Base-by-base conservation (phyloP, 768 basidiomycete species). In the Gloeostereum incarnatum region DNA sequence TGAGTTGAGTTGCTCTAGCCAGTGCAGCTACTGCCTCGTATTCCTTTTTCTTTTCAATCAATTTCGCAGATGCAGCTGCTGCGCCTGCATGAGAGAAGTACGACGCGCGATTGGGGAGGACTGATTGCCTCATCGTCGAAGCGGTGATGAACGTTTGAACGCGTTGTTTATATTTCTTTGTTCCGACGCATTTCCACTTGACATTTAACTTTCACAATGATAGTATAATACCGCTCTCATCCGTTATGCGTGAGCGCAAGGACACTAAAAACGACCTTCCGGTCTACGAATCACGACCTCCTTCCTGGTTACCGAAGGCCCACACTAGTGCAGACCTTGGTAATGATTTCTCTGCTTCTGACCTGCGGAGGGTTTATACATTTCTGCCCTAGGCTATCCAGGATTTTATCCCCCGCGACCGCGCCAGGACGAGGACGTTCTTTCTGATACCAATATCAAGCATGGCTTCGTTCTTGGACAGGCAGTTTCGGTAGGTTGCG, bases 1-100 rank as follows among this genome's bases (percentile, higher is more conserved):
- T 83, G 23, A 77, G 55, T 5, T 70, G 56, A 39, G 74, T 80
- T 0, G 79, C 75, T 38, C 67, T 64, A 50, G 86, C 81, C 4
- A 88, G 63, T 1, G 84, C 84, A 16, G 73, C 68, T 18, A 86
- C 80, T 0, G 81, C 82, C 39, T 86, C 83, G 39, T 65, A 75
- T 54, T 88, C 85, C 51, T 84, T 87, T 63, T 84, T 87, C 63
- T 87, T 87, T 50, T 88, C 84, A 2, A 66, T 39, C 31, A 84
- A 67, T 46, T 78, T 79, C 13, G 73, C 65, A 1, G 60, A 42
- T 1, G 75, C 68, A 1, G 72, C 73, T 2, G 73, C 63, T 68
- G 29, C 63, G 62, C 5, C 59, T 56, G 24, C 68, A 60, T 5
- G 62, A 51, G 41, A 58, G 53, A 25, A 60, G 46, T 77, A 70